Conservation (phyloP, 1,284 basidiomycete species). For the Kwoniella shivajii region DNA sequence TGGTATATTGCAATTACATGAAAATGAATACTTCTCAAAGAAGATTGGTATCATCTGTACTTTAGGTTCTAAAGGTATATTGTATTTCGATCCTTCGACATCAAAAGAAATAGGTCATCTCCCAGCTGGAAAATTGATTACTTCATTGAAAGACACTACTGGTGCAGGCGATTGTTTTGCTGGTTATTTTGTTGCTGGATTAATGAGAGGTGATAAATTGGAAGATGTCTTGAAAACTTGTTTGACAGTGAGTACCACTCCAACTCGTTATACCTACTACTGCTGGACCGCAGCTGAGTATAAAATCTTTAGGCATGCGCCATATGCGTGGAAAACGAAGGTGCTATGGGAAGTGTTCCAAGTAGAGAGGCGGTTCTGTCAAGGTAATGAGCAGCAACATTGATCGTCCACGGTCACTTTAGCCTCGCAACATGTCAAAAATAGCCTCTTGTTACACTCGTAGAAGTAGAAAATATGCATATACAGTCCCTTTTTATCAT, state of each 20-base stretch:
- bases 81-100: slow-evolving; percentile 31
- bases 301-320: slow-evolving; percentile 39
- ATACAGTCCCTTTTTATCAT: too few relatives aligned
- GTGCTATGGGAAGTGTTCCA: slow-evolving; percentile 46
- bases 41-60: slow-evolving; percentile 42
- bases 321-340: slow-evolving; percentile 48
- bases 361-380: slow-evolving; percentile 8
- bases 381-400: slow-evolving; percentile 2
- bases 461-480: not conserved
- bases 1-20: slow-evolving; percentile 22
- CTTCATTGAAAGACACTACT: slow-evolving; percentile 50
- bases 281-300: not conserved
- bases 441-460: not conserved
- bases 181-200: slow-evolving; percentile 51
- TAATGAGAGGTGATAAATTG: slow-evolving; percentile 41
- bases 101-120: slow-evolving; percentile 25
- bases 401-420: not conserved
- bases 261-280: not conserved
- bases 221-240: slow-evolving; percentile 39
- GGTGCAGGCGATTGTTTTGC: slow-evolving; percentile 56
- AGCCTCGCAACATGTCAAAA: not conserved
- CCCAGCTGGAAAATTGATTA: slow-evolving; percentile 39
- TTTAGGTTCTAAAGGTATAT: slow-evolving; percentile 43
- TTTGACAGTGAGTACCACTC: slow-evolving; percentile 38
- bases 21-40: slow-evolving; percentile 18